phyloP scores from a whole-genome alignment of 2,329 filamentous ascomycete species.

The Verticillium dahliae region DNA sequence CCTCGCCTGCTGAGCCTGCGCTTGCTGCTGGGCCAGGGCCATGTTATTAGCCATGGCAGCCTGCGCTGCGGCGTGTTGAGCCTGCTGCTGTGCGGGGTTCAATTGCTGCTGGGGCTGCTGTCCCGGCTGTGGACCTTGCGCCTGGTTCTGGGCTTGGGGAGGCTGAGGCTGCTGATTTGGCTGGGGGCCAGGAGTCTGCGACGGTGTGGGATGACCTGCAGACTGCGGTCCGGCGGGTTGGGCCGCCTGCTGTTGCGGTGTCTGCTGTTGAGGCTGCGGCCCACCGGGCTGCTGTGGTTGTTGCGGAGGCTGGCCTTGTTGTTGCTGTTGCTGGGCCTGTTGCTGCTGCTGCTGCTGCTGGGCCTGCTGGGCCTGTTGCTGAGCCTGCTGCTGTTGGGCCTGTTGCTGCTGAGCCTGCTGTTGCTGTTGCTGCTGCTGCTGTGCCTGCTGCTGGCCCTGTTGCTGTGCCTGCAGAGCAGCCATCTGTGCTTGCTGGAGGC shows the following conservation, averaged over 20 bases:
- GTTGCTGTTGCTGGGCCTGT: no score
- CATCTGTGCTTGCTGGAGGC: slow-evolving; percentile 34
- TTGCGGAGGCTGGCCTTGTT: slow-evolving; percentile 21
- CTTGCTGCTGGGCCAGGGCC: slow-evolving; percentile 5
- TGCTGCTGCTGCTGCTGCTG: slow-evolving; percentile 25
- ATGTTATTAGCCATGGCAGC: slow-evolving; percentile 26
- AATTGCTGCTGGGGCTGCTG: slow-evolving; percentile 27
- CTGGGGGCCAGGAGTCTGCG: slow-evolving; percentile 11
- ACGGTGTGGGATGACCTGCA: slow-evolving; percentile 12
- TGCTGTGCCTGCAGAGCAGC: slow-evolving; percentile 28
- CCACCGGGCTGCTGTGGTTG: slow-evolving; percentile 19
- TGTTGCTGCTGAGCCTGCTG: slow-evolving; percentile 28
- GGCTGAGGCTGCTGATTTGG: slow-evolving; percentile 17
- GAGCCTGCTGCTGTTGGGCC: slow-evolving; percentile 26
- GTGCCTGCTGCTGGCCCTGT: slow-evolving; percentile 27
- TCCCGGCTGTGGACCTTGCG: slow-evolving; percentile 20
- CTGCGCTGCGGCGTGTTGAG: slow-evolving; percentile 13
- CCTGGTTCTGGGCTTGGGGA: slow-evolving; percentile 21
- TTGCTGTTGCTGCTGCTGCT: slow-evolving; percentile 23
- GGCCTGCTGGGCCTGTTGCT: slow-evolving; percentile 26
- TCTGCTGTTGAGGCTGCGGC: slow-evolving; percentile 9
- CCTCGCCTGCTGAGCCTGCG: slow-evolving; percentile 36
- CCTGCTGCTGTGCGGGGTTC: slow-evolving; percentile 25
- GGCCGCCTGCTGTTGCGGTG: slow-evolving; percentile 11
- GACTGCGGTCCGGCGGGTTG: slow-evolving; percentile 12